phyloP scores from a whole-genome alignment of 108 stramenopile genomes.

The Cyclotella distinguenda region DNA sequence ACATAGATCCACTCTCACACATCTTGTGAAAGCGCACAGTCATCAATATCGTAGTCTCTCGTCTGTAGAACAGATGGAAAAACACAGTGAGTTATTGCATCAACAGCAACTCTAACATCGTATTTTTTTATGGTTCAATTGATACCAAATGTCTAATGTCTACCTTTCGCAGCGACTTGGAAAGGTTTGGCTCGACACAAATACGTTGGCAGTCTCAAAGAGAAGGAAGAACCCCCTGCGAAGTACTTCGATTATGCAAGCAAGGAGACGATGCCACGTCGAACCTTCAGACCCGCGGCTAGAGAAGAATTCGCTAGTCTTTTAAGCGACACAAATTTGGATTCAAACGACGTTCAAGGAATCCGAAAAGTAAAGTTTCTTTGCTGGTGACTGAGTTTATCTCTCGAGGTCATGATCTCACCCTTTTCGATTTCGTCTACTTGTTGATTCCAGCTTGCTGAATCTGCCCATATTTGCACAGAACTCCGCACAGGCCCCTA shows the following conservation, averaged over 20 bases:
- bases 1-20: conserved; percentile 31
- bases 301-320: conserved; percentile 61
- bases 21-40: conserved; percentile 36
- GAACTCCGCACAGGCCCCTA: conserved; percentile 68
- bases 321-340: conserved; percentile 62
- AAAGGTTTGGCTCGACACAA: conserved; percentile 3
- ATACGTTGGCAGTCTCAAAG: conserved; percentile 41
- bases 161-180: not conserved
- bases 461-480: conserved; percentile 73
- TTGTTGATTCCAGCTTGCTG: conserved; percentile 60
- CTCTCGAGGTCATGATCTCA: not conserved
- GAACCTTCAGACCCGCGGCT: conserved; percentile 25
- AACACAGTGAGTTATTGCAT: conserved; percentile 10
- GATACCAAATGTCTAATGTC: not conserved
- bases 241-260: conserved; percentile 50
- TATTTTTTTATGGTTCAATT: too few species aligned
- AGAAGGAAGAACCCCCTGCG: conserved; percentile 17
- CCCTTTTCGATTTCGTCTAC: not conserved
- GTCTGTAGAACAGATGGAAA: conserved; percentile 2
- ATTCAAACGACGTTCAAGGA: conserved; percentile 77
- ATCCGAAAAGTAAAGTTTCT: conserved; percentile 57
- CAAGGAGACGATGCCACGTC: conserved; percentile 24
- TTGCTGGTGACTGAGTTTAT: too few species aligned
- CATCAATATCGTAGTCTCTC: not conserved
- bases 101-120: too few species aligned